phyloP scores from a whole-genome alignment of 2,329 filamentous ascomycete species.

The Rhytidhysteron rufulum region DNA sequence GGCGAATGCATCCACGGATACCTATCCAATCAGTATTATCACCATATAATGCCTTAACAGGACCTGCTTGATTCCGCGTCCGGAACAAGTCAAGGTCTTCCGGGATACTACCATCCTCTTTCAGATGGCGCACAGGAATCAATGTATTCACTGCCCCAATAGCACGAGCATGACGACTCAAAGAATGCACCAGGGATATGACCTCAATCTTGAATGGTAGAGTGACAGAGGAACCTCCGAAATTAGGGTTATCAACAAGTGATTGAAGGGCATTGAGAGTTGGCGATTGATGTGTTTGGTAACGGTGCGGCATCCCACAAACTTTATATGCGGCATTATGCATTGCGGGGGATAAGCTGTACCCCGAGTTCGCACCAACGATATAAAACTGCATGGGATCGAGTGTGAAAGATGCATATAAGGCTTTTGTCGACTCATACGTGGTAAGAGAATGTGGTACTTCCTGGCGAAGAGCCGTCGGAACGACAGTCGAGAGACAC shows the following conservation, averaged over 20 bases:
- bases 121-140: constrained; percentile 62
- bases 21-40: constrained; percentile 83
- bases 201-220: constrained; percentile 73
- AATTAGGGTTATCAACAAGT: constrained; percentile 61
- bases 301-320: constrained; percentile 66
- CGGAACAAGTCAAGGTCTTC: constrained; percentile 51
- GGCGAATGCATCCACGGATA: constrained; percentile 67
- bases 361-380: constrained; percentile 67
- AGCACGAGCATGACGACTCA: constrained; percentile 68
- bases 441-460: constrained; percentile 33
- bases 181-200: constrained; percentile 59
- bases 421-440: constrained; percentile 59
- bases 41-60: constrained; percentile 67
- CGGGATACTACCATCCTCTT: constrained; percentile 55
- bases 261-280: constrained; percentile 61
- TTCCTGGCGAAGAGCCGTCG: constrained; percentile 40
- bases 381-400: constrained; percentile 71
- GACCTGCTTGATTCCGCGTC: constrained; percentile 61
- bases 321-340: constrained; percentile 66
- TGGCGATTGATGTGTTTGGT: constrained; percentile 60
- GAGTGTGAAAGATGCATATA: constrained; percentile 64
- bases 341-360: constrained; percentile 74
- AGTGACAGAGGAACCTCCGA: constrained; percentile 69
- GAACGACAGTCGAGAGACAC: constrained; percentile 59
- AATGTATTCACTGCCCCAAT: constrained; percentile 76